These are phyloP conservation scores for Penicillium goetzii DNA, from an alignment of 495 filamentous ascomycete genomes.

Conservation along the genomic window DNA sequence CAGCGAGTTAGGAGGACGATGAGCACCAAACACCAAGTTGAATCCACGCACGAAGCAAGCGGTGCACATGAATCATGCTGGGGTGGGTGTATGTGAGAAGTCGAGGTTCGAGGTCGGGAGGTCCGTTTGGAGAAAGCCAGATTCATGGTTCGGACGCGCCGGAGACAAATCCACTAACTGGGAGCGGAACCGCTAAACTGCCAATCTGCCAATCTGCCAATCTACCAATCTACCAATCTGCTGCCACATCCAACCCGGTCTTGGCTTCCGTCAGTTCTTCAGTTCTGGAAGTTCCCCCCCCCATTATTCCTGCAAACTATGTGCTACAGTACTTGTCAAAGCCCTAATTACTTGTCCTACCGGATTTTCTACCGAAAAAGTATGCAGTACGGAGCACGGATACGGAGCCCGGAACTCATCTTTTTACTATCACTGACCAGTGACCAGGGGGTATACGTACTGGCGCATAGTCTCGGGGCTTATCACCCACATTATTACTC, in stretches of 20 bases:
- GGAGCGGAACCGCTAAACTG: conserved; percentile 29
- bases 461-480: not conserved
- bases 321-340: not conserved
- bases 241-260: conserved; percentile 5
- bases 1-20: conserved; percentile 2
- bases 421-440: not conserved
- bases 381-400: not conserved
- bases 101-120: not conserved
- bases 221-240: conserved; percentile 9
- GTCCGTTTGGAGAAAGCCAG: conserved; percentile 23
- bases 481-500: not conserved
- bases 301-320: too few relatives aligned
- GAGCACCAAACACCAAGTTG: conserved; percentile 14
- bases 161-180: conserved; percentile 20
- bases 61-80: conserved; percentile 24
- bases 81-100: conserved; percentile 1
- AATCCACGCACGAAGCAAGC: conserved; percentile 6
- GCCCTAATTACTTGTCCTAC: not conserved
- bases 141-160: conserved; percentile 34
- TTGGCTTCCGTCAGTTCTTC: not conserved
- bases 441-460: too few relatives aligned
- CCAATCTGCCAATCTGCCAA: conserved; percentile 7
- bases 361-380: not conserved
- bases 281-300: not conserved
- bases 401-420: not conserved